A percentile compares a stretch with the other conserved stretches of the same genome.
phyloP scores from a whole-genome alignment of 2,329 filamentous ascomycete genomes.

The Monilinia laxa region DNA sequence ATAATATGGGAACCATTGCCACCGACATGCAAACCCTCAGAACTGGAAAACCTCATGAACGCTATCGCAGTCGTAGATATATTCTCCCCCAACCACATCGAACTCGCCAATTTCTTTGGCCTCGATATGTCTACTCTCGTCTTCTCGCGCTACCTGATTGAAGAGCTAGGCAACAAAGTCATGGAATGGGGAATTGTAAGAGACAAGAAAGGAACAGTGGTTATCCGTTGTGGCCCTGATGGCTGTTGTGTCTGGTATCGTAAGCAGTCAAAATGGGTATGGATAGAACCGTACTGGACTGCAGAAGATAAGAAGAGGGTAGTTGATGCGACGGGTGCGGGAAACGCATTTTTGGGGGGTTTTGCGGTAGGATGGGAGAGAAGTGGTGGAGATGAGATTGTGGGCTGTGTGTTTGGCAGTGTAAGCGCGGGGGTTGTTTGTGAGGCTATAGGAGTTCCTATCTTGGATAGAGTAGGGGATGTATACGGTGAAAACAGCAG shows the following conservation, averaged over 20 bases:
- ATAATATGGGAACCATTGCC: conserved; percentile 14
- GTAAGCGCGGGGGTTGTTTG: neutral
- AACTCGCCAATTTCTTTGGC: neutral
- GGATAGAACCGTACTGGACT: neutral
- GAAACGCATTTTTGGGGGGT: conserved; percentile 7
- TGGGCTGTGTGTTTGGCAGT: neutral
- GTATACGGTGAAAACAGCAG: neutral
- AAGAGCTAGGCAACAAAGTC: neutral
- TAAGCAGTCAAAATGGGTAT: neutral
- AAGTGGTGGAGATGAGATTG: neutral
- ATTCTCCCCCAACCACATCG: conserved; percentile 13
- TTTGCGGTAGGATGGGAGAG: neutral
- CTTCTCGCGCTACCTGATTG: neutral
- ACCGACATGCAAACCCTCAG: neutral
- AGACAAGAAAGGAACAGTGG: neutral
- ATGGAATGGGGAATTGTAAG: neutral
- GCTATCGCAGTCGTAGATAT: neutral
- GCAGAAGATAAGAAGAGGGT: neutral
- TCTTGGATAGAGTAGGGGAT: neutral
- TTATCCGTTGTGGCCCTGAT: neutral
- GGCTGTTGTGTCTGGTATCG: conserved; percentile 7
- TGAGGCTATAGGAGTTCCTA: neutral
- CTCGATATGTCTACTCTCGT: neutral
- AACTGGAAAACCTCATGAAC: neutral
- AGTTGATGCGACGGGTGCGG: conserved; percentile 11